These are phyloP conservation scores for Colletotrichum zoysiae DNA, from an alignment of 2,329 filamentous ascomycete genomes.

Conservation along the genomic window DNA sequence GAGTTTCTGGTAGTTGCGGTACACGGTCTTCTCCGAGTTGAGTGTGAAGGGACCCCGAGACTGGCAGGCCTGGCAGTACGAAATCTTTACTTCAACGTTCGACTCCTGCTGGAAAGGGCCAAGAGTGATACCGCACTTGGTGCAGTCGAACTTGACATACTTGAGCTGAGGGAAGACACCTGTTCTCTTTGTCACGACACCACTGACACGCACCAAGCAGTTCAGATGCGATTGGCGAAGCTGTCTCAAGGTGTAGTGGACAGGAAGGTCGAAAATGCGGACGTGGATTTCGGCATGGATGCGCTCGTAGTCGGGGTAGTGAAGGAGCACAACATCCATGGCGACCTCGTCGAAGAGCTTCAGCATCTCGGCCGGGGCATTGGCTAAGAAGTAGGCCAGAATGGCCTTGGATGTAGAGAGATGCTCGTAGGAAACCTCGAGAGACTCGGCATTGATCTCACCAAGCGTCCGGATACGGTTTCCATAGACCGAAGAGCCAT, in stretches of 20 bases:
- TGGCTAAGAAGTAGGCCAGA: slow-evolving; percentile 94
- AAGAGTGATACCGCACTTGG: slow-evolving; percentile 90
- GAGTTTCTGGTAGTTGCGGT: slow-evolving; percentile 98
- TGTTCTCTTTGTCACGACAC: slow-evolving; percentile 92
- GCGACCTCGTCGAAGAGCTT: slow-evolving; percentile 97
- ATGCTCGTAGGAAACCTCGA: slow-evolving; percentile 97
- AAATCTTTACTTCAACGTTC: slow-evolving; percentile 94
- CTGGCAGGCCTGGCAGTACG: slow-evolving; percentile 96
- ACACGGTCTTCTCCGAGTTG: slow-evolving; percentile 97
- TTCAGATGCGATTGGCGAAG: slow-evolving; percentile 96
- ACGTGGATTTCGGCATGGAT: slow-evolving; percentile 99
- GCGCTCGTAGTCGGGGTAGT: slow-evolving; percentile 97
- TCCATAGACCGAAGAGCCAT: slow-evolving; percentile 92
- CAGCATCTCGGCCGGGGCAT: slow-evolving; percentile 93
- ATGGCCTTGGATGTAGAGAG: slow-evolving; percentile 91
- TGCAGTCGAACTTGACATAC: slow-evolving; percentile 98
- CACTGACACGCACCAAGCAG: slow-evolving; percentile 92
- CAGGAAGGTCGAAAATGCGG: slow-evolving; percentile 92
- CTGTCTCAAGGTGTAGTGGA: slow-evolving; percentile 94
- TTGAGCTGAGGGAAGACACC: slow-evolving; percentile 98
- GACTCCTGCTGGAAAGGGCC: slow-evolving; percentile 98
- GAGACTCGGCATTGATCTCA: slow-evolving; percentile 94
- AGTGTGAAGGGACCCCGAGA: slow-evolving; percentile 94
- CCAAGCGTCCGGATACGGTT: slow-evolving; percentile 95
- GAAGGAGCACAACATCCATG: slow-evolving; percentile 94